These are phyloP conservation scores for Rhododendron mucronatum DNA, from an alignment of 148 eudicot genomes.

Conservation along the genomic window DNA sequence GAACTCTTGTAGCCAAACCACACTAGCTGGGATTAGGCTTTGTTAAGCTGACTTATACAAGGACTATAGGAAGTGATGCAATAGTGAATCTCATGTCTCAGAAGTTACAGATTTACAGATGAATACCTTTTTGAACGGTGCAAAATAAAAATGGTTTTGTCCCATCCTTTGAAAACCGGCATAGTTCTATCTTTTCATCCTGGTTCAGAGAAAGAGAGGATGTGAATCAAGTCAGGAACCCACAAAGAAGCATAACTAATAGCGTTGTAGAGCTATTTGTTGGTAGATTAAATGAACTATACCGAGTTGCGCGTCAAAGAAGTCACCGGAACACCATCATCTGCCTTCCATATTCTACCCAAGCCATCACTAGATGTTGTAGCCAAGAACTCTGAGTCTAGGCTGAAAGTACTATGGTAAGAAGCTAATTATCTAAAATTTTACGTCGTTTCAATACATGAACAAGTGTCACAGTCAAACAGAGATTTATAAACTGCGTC, in stretches of 20 bases:
- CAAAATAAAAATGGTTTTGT: conserved; percentile 93
- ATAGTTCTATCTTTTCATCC: conserved; percentile 88
- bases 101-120: neutral
- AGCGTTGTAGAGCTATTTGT: neutral
- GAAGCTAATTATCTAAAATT: neutral
- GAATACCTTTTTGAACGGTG: conserved; percentile 70
- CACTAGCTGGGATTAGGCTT: neutral
- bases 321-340: conserved; percentile 77
- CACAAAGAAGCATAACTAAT: conserved; percentile 15
- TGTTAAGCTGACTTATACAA: neutral
- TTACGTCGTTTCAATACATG: neutral
- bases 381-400: conserved; percentile 96
- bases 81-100: neutral
- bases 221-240: conserved; percentile 12
- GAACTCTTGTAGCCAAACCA: neutral
- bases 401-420: conserved; percentile 38
- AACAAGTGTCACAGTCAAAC: neutral
- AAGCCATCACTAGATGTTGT: conserved; percentile 95
- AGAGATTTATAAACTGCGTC: neutral
- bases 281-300: conserved; percentile 8
- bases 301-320: conserved; percentile 72
- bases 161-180: conserved; percentile 96
- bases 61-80: neutral
- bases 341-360: conserved; percentile 91
- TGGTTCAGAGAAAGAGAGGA: conserved; percentile 20